Evolutionary conservation across 257 asterid species (phyloP).

Genomic region (Coffea eugenioides): DNA sequence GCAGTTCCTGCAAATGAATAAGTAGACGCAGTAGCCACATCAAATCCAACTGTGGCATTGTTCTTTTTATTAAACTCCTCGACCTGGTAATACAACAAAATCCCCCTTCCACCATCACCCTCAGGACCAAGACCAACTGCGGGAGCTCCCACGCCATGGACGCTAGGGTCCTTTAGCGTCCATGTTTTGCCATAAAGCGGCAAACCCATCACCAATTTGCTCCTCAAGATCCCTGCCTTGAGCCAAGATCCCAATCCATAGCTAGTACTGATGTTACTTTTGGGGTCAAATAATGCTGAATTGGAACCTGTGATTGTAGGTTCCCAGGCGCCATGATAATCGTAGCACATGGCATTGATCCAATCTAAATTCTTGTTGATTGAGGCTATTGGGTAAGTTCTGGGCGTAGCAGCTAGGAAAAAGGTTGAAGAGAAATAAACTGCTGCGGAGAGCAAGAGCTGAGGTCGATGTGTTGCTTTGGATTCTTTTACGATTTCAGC

Average conservation of each 20-base stretch:
- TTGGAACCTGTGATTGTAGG: constrained; percentile 60
- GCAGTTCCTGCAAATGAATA: constrained; percentile 59
- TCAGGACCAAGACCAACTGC: constrained; percentile 74
- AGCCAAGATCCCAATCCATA: constrained; percentile 71
- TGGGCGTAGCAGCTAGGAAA: constrained; percentile 29
- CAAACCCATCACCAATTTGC: constrained; percentile 70
- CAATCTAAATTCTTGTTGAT: constrained; percentile 59
- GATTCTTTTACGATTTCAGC: constrained; percentile 47
- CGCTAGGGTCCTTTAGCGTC: constrained; percentile 49
- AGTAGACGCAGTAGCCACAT: constrained; percentile 47
- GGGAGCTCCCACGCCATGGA: constrained; percentile 56
- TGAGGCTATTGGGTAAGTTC: constrained; percentile 58
- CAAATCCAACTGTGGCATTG: constrained; percentile 53
- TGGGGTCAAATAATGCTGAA: constrained; percentile 63
- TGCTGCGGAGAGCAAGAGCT: constrained; percentile 76
- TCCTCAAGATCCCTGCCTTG: constrained; percentile 46
- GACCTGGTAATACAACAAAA: constrained; percentile 52
- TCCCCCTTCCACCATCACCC: constrained; percentile 30
- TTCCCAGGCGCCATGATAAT: constrained; percentile 72
- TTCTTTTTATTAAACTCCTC: constrained; percentile 45
- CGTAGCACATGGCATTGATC: constrained; percentile 76
- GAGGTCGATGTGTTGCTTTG: constrained; percentile 24
- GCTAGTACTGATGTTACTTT: constrained; percentile 58
- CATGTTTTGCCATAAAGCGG: constrained; percentile 81
- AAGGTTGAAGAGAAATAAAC: constrained; percentile 62